phyloP scores from a whole-genome alignment of 2,329 filamentous ascomycete species.

The Metarhizium guizhouense region DNA sequence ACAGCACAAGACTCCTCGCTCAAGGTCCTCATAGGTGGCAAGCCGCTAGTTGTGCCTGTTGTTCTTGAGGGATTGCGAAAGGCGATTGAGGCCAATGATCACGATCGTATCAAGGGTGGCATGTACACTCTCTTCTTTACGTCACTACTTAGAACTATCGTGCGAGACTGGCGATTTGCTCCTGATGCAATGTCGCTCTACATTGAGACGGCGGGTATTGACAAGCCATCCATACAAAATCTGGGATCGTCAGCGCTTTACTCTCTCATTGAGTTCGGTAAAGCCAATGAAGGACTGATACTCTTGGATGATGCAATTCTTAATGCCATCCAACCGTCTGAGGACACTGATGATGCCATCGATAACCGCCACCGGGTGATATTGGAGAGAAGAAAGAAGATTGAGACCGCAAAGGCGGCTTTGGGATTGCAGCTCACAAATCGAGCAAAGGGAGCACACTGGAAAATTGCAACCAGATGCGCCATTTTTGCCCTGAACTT shows the following conservation, averaged over 20 bases:
- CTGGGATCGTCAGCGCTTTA: slow-evolving; percentile 75
- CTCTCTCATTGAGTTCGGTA: slow-evolving; percentile 84
- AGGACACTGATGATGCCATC: slow-evolving; percentile 55
- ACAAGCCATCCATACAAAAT: slow-evolving; percentile 91
- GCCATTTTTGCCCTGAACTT: slow-evolving; percentile 86
- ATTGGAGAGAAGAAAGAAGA: slow-evolving; percentile 60
- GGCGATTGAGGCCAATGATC: slow-evolving; percentile 71
- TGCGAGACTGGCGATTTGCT: slow-evolving; percentile 90
- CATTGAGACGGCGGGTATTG: slow-evolving; percentile 79
- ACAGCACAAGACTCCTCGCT: slow-evolving; percentile 86
- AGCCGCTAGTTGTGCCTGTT: slow-evolving; percentile 82
- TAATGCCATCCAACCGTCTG: slow-evolving; percentile 58
- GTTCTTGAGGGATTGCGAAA: slow-evolving; percentile 70
- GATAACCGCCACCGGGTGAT: slow-evolving; percentile 59
- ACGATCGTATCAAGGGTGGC: slow-evolving; percentile 87
- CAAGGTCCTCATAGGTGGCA: slow-evolving; percentile 80
- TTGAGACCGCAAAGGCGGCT: slow-evolving; percentile 75
- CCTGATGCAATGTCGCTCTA: slow-evolving; percentile 84
- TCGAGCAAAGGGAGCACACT: slow-evolving; percentile 72
- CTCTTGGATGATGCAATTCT: slow-evolving; percentile 66
- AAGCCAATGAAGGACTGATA: slow-evolving; percentile 77
- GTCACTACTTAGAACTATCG: slow-evolving; percentile 76
- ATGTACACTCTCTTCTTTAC: slow-evolving; percentile 88
- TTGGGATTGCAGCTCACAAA: slow-evolving; percentile 76
- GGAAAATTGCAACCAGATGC: slow-evolving; percentile 90